These are phyloP conservation scores for Cladobotryum mycophilum DNA, from an alignment of 2,329 filamentous ascomycete species.

Conservation along the genomic window DNA sequence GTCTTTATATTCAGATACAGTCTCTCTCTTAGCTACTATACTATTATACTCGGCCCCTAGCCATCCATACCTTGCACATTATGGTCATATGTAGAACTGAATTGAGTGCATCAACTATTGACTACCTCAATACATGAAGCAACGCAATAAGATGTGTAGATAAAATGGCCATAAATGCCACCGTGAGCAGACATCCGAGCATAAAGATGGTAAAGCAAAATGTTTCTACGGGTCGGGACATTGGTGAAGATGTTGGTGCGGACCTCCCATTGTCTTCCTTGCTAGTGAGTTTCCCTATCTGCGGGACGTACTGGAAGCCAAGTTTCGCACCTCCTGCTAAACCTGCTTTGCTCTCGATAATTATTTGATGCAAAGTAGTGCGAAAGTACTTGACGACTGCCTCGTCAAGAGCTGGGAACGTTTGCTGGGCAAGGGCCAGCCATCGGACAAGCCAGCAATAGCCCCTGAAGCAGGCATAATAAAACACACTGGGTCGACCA, in stretches of 20 bases:
- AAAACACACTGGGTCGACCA: slow-evolving; percentile 22
- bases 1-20: no score
- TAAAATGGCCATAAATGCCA: no score
- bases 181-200: slow-evolving; percentile 7
- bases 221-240: slow-evolving; percentile 18
- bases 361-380: slow-evolving; percentile 19
- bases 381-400: slow-evolving; percentile 20
- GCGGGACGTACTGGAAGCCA: slow-evolving; percentile 28
- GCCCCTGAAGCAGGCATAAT: slow-evolving; percentile 25
- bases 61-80: no score
- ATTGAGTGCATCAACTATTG: no score
- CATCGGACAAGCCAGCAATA: slow-evolving; percentile 25
- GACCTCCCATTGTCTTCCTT: slow-evolving; percentile 18
- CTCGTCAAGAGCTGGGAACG: slow-evolving; percentile 20
- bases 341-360: slow-evolving; percentile 23
- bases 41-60: no score
- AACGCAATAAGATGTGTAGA: no score
- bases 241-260: slow-evolving; percentile 11
- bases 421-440: slow-evolving; percentile 22
- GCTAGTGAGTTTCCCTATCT: slow-evolving; percentile 13
- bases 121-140: no score
- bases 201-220: slow-evolving; percentile 20
- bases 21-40: no score
- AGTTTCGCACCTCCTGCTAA: slow-evolving; percentile 24
- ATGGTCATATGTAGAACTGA: no score